Percentiles rank a stretch among this genome's conserved stretches.
Conservation (phyloP, 805 yeast genomes). For the Yamadazyma akitaensis region DNA sequence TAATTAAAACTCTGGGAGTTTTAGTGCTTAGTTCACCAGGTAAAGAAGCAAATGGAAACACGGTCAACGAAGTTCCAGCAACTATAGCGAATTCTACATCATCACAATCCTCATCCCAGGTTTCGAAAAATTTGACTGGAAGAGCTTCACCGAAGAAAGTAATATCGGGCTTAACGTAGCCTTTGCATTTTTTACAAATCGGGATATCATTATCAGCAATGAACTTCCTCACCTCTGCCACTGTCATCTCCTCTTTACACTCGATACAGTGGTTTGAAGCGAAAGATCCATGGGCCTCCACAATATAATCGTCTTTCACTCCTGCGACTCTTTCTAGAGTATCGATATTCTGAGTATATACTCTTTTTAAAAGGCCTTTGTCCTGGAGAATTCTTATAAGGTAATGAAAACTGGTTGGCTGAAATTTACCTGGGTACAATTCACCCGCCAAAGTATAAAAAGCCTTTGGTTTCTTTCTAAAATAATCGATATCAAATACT, state of each 20-base stretch:
- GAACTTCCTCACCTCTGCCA: slow-evolving; percentile 40
- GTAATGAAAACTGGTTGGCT: slow-evolving; percentile 80
- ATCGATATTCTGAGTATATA: slow-evolving; percentile 92
- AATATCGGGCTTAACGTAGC: slow-evolving; percentile 87
- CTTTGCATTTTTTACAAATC: slow-evolving; percentile 61
- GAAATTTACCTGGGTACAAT: slow-evolving; percentile 81
- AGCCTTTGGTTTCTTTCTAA: slow-evolving; percentile 71
- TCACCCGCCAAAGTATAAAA: slow-evolving; percentile 83
- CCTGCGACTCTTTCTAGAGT: slow-evolving; percentile 88
- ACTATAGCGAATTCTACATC: slow-evolving; percentile 71
- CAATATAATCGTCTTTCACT: slow-evolving; percentile 55
- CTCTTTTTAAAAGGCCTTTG: slow-evolving; percentile 57
- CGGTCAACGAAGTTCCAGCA: slow-evolving; percentile 90
- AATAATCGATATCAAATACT: slow-evolving; percentile 86
- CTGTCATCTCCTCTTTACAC: slow-evolving; percentile 55
- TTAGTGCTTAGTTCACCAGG: slow-evolving; percentile 56
- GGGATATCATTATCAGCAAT: slow-evolving; percentile 46
- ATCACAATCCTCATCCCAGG: slow-evolving; percentile 57
- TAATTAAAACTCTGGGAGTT: slow-evolving; percentile 62
- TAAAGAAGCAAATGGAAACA: slow-evolving; percentile 83
- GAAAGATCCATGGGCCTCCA: slow-evolving; percentile 96
- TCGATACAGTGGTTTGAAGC: slow-evolving; percentile 80
- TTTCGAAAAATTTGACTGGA: slow-evolving; percentile 65
- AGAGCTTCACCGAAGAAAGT: slow-evolving; percentile 91
- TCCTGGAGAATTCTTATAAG: slow-evolving; percentile 67